Evolutionary conservation across 2,329 filamentous ascomycete genomes (phyloP), one percentile per base, ranked within the genome.

Genomic region (Pseudogymnoascus verrucosus): DNA sequence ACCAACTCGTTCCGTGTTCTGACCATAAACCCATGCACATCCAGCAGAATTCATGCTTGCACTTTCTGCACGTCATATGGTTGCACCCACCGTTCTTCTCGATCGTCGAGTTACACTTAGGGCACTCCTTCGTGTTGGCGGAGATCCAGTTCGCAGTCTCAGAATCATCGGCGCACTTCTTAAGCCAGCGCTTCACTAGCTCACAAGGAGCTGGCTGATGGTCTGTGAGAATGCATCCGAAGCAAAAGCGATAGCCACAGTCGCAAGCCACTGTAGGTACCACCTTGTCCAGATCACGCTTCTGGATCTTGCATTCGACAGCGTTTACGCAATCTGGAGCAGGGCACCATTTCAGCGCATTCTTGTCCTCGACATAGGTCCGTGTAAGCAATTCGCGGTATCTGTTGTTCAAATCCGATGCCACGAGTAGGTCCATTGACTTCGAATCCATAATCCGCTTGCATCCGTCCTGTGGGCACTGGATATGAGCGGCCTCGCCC

Each of bases 21-120:
- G 92, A 96, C 95, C 95, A 99, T 0, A 96, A 80, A 0, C 95
- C 95, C 95, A 99, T 99, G 73, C 95, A 99, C 90, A 99, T 98
- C 95, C 95, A 99, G 78, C 95, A 99, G 73, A 99, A 97, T 73
- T 97, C 93, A 73, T 97, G 88, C 72, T 92, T 91, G 79, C 93
- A 97, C 76, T 97, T 97, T 64, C 93, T 83, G 74, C 93, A 97
- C 0, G 93, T 97, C 93, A 97, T 97, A 76, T 97, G 93, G 78
- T 97, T 97, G 79, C 93, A 97, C 3, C 93, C 93, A 62, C 93
- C 93, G 69, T 99, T 99, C 84, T 99, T 99, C 78, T 99, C 95
- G 51, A 99, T 99, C 0, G 95, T 99, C 1, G 93, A 98, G 69
- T 91, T 87, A 76, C 95, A 99, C 74, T 90, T 95, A 0, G 95